Percentiles rank a stretch among this genome's conserved stretches.
These are phyloP conservation scores for Hypoxylon lenormandii DNA, from an alignment of 495 filamentous ascomycete species.

Conservation along the genomic window DNA sequence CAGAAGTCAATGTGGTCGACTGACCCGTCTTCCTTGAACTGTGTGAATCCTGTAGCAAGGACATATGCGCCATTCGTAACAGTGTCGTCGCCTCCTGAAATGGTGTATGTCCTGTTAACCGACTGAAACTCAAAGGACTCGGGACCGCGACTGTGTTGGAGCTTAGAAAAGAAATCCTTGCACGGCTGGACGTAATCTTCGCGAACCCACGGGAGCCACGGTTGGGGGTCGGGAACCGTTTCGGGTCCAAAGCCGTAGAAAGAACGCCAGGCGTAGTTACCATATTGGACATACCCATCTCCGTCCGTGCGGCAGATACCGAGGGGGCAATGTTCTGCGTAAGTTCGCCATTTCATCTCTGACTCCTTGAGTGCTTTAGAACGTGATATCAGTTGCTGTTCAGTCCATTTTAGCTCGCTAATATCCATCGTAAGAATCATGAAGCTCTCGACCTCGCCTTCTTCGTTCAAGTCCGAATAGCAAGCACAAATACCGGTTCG, in stretches of 20 bases:
- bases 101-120: constrained; percentile 34
- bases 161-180: constrained; percentile 29
- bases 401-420: constrained; percentile 61
- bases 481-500: constrained; percentile 46
- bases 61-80: constrained; percentile 37
- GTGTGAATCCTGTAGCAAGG: constrained; percentile 37
- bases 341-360: constrained; percentile 72
- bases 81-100: constrained; percentile 34
- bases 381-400: constrained; percentile 45
- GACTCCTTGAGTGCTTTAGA: constrained; percentile 68
- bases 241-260: constrained; percentile 39
- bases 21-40: constrained; percentile 55
- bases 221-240: constrained; percentile 5
- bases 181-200: constrained; percentile 27
- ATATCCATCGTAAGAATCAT: constrained; percentile 58
- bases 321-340: constrained; percentile 75
- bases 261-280: constrained; percentile 72
- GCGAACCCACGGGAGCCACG: constrained; percentile 40
- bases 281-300: constrained; percentile 69
- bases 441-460: constrained; percentile 41
- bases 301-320: constrained; percentile 75
- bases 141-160: constrained; percentile 17
- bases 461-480: constrained; percentile 50
- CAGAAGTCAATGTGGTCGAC: constrained; percentile 55
- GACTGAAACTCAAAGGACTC: constrained; percentile 43